Conservation (phyloP, 306 rosid genomes). For the Vicia sativa region DNA sequence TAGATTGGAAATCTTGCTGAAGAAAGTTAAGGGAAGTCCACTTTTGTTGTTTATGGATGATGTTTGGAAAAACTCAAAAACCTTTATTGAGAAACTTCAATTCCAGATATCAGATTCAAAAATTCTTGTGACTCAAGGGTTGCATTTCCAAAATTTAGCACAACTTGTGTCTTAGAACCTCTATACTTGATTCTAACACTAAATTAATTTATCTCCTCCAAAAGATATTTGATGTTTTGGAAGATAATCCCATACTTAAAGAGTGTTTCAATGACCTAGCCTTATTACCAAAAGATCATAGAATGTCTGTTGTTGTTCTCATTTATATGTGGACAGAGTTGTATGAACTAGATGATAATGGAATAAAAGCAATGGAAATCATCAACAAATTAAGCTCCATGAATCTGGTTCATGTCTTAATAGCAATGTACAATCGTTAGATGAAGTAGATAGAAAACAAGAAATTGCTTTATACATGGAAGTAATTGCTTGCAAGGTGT, state of each 20-base stretch:
- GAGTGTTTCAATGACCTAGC: conserved; percentile 79
- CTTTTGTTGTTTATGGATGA: too few relatives aligned
- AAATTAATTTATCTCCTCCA: conserved; percentile 47
- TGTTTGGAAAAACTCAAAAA: too few relatives aligned
- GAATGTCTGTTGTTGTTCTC: conserved; percentile 52
- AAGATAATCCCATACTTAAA: conserved; percentile 39
- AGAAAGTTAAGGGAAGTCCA: too few relatives aligned
- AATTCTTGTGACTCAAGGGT: too few relatives aligned
- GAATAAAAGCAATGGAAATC: conserved; percentile 43
- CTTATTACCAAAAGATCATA: conserved; percentile 65
- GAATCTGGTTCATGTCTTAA: conserved; percentile 53
- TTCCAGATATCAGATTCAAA: too few relatives aligned
- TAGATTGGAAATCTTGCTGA: too few relatives aligned
- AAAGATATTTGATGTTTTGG: conserved; percentile 52
- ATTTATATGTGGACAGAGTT: conserved; percentile 61
- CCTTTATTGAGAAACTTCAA: too few relatives aligned
- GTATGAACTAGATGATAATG: conserved; percentile 46
- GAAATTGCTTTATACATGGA: too few relatives aligned
- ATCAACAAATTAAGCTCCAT: conserved; percentile 40
- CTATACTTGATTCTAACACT: conserved; percentile 49
- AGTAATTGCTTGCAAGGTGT: too few relatives aligned
- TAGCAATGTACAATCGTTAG: too few relatives aligned
- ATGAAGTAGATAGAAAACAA: too few relatives aligned
- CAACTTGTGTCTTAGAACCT: conserved; percentile 36
- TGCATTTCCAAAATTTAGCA: conserved; percentile 38